Evolutionary conservation across 1,139 yeast species (phyloP).

Genomic region (Candida glucosophila): DNA sequence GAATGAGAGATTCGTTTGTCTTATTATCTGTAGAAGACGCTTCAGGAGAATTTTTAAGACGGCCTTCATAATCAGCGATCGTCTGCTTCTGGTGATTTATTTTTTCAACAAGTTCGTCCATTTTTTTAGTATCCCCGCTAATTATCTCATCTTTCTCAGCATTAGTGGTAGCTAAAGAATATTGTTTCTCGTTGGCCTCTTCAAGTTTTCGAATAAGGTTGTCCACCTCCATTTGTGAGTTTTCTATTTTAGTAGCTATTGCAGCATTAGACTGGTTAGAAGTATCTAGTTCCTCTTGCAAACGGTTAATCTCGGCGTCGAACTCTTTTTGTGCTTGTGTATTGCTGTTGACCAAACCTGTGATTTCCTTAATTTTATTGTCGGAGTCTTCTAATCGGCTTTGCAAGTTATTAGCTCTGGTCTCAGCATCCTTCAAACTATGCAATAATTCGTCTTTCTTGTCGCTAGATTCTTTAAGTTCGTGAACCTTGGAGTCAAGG

Average conservation of each 20-base stretch:
- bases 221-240: slow-evolving; percentile 6
- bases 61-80: slow-evolving; percentile 7
- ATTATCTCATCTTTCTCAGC: slow-evolving; percentile 16
- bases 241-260: slow-evolving; percentile 7
- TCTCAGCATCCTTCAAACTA: slow-evolving; percentile 8
- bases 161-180: slow-evolving; percentile 5
- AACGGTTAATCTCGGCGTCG: slow-evolving; percentile 11
- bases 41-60: slow-evolving; percentile 4
- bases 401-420: slow-evolving; percentile 3
- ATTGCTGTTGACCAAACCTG: no score
- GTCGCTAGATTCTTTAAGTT: slow-evolving; percentile 7
- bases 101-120: slow-evolving; percentile 15
- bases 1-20: slow-evolving; percentile 4
- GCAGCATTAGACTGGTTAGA: slow-evolving; percentile 13
- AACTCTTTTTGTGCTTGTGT: slow-evolving; percentile 13
- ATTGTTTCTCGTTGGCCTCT: slow-evolving; percentile 6
- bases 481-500: slow-evolving; percentile 5
- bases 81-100: slow-evolving; percentile 10
- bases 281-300: slow-evolving; percentile 11
- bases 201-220: slow-evolving; percentile 3
- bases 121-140: slow-evolving; percentile 15
- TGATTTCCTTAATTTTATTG: slow-evolving; percentile 10
- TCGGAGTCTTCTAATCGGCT: slow-evolving; percentile 1
- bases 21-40: slow-evolving; percentile 2
- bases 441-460: no score